phyloP scores from a whole-genome alignment of 148 eudicot genomes.

The Vaccinium macrocarpon region DNA sequence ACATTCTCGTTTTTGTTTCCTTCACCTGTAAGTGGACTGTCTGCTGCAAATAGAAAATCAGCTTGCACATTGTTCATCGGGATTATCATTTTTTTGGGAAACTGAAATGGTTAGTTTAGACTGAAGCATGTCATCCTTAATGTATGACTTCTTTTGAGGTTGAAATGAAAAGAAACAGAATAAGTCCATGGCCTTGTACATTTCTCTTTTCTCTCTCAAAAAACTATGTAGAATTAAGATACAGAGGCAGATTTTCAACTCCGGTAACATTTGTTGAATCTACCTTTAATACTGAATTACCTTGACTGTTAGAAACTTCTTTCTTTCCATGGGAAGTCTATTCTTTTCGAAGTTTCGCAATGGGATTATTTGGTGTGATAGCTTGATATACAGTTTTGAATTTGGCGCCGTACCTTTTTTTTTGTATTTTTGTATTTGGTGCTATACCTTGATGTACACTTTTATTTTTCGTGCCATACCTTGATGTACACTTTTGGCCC shows the following conservation, averaged over 20 bases:
- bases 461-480: no score
- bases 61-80: background rate
- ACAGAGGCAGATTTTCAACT: background rate
- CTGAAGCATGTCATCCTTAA: background rate
- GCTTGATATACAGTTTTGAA: no score
- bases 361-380: background rate
- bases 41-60: background rate
- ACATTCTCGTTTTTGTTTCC: background rate
- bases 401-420: no score
- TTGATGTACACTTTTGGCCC: no score
- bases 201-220: background rate
- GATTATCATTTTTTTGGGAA: background rate
- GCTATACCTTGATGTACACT: no score
- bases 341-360: background rate
- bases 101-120: background rate
- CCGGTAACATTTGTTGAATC: background rate
- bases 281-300: background rate
- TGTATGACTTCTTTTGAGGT: constrained; percentile 5
- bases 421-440: no score
- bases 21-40: constrained; percentile 4
- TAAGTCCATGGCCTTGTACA: background rate
- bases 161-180: background rate
- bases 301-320: background rate
- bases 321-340: background rate
- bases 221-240: background rate